Conservation (phyloP, 805 yeast species). For the Torulaspora gathmanii region DNA sequence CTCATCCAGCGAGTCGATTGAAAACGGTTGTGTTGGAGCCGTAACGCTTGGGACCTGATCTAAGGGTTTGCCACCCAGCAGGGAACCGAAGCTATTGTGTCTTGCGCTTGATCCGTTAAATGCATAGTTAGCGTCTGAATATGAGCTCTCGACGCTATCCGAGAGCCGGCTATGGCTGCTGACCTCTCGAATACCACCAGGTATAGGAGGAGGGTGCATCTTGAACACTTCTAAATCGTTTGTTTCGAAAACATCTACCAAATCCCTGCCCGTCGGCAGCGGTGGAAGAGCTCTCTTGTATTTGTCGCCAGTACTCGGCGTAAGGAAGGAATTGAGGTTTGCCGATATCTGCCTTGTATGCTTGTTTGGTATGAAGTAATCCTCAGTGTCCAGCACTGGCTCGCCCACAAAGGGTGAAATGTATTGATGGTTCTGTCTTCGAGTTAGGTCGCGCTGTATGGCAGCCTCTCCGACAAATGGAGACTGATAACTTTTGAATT, state of each 20-base stretch:
- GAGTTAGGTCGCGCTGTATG: background rate
- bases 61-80: constrained; percentile 33
- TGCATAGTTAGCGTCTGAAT: constrained; percentile 35
- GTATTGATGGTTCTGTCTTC: constrained; percentile 3
- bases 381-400: background rate
- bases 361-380: background rate
- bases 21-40: constrained; percentile 54
- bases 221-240: constrained; percentile 12
- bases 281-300: constrained; percentile 17
- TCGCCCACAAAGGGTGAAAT: constrained; percentile 22
- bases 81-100: constrained; percentile 33
- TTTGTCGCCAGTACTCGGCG: constrained; percentile 6
- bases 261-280: constrained; percentile 6
- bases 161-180: constrained; percentile 28
- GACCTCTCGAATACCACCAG: constrained; percentile 18
- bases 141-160: constrained; percentile 32
- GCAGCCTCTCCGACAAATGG: constrained; percentile 20
- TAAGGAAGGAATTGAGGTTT: constrained; percentile 9
- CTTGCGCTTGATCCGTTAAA: constrained; percentile 32
- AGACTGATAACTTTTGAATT: constrained; percentile 12
- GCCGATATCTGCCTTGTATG: constrained; percentile 3
- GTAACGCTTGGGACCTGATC: constrained; percentile 35
- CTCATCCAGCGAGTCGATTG: constrained; percentile 45
- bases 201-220: constrained; percentile 21
- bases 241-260: background rate